Evolutionary conservation across 331 rosid genomes (phyloP).

Genomic region (Malus hybrid): DNA sequence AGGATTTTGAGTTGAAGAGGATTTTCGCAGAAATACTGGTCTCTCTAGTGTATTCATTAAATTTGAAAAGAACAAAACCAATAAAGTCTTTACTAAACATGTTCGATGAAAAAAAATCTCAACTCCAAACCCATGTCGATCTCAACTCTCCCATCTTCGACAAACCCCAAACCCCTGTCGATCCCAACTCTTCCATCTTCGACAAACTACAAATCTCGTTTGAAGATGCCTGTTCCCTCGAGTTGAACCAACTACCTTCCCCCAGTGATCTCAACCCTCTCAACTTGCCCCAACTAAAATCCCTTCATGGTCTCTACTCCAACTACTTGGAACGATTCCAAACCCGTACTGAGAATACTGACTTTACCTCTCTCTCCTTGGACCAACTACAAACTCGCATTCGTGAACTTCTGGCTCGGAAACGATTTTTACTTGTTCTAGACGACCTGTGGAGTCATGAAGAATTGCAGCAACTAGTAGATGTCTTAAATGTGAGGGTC

Average conservation of each 20-base stretch:
- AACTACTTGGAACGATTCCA: no score
- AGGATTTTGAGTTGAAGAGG: not conserved
- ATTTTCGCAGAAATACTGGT: not conserved
- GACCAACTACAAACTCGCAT: not conserved
- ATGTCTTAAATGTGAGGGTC: not conserved
- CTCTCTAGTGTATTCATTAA: not conserved
- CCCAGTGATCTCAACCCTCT: no score
- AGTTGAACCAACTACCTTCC: not conserved
- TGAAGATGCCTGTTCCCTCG: not conserved
- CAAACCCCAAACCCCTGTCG: no score
- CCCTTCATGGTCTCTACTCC: no score
- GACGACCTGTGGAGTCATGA: conserved; percentile 2
- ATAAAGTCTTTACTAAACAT: not conserved
- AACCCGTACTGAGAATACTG: no score
- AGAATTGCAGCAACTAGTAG: not conserved
- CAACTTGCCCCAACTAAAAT: no score
- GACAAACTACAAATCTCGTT: not conserved
- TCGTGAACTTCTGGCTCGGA: not conserved
- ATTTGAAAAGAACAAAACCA: not conserved
- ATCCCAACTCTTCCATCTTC: no score
- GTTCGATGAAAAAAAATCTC: not conserved
- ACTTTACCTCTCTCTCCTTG: not conserved
- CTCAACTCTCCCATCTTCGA: no score
- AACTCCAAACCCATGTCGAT: no score
- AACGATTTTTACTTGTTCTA: not conserved